Base-by-base conservation (phyloP, 441 rosid genomes). In the Euphorbia celastroides region DNA sequence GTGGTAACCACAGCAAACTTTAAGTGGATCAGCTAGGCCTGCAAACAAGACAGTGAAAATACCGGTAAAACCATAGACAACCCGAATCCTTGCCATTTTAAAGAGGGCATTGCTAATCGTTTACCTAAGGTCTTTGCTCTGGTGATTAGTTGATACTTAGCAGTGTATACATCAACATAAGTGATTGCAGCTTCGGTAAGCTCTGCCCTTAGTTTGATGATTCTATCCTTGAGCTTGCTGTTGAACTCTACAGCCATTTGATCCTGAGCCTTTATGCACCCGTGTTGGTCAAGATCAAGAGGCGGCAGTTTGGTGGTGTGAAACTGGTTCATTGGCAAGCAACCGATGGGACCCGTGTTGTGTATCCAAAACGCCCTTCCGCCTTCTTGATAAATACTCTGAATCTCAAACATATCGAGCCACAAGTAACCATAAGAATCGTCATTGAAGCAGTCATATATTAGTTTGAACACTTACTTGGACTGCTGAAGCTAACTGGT, bases 1-100 rank as follows among this genome's bases (percentile, higher is more conserved):
- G 38, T 89, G 93, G 69, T 89, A 88, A 36, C 96, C 96, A 19
- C 98, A 92, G 78, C 98, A 92, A 28, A 77, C 84, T 81, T 85
- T 88, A 74, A 83, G 64, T 11, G 96, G 88, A 75, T 84, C 88
- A 34, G 81, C 83, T 68, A 80, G 82, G 52, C 97, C 99, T 90
- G 73, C 5, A 17, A 64, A 34, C 26, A 22, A 10, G 28, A 8
- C 7, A 46, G 17, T 9, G 5, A 19, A 16, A 25, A 60, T 56
- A 9, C 58, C 4, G 9, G 38, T 9, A 11, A 66, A 23, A 16
- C n/a, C n/a, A n/a, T n/a, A n/a, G n/a, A n/a, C n/a, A n/a, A n/a
- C n/a, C n/a, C n/a, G n/a, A n/a, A n/a, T n/a, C n/a, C n/a, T n/a
- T n/a, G n/a, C n/a, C n/a, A n/a, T n/a, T n/a, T n/a, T n/a, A n/a